A percentile compares a stretch with the other conserved stretches of the same genome.
These are phyloP conservation scores for Plasmodium berghei DNA, from an alignment of 169 alveolate genomes.

Conservation along the genomic window DNA sequence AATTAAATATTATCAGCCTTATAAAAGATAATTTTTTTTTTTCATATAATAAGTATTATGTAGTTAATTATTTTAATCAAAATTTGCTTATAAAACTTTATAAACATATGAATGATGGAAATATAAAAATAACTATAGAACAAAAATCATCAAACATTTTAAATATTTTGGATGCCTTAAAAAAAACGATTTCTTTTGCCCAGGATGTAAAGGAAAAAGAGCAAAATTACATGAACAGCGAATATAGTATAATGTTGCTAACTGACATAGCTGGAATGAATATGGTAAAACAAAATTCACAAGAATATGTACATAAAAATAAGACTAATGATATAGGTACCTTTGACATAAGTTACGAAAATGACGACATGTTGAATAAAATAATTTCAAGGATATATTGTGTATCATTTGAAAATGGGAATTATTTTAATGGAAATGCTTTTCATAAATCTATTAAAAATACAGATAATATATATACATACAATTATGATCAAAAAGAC, in stretches of 20 bases:
- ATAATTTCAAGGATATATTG: slow-evolving; percentile 46
- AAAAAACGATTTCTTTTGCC: slow-evolving; percentile 44
- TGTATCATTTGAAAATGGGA: slow-evolving; percentile 47
- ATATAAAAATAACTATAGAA: slow-evolving; percentile 27
- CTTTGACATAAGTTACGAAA: slow-evolving; percentile 13
- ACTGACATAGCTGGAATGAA: slow-evolving; percentile 33
- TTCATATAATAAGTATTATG: slow-evolving; percentile 24
- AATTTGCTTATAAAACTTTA: slow-evolving; percentile 25
- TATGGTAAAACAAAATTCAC: neutral
- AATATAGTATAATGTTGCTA: slow-evolving; percentile 43
- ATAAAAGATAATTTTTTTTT: slow-evolving; percentile 17
- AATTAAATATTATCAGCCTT: neutral
- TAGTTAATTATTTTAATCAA: slow-evolving; percentile 27
- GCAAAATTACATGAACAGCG: slow-evolving; percentile 26
- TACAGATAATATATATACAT: slow-evolving; percentile 20
- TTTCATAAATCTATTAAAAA: slow-evolving; percentile 39
- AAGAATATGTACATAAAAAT: neutral
- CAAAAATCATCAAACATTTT: slow-evolving; percentile 36
- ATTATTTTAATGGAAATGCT: slow-evolving; percentile 2
- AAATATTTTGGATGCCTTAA: slow-evolving; percentile 34
- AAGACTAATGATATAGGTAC: neutral
- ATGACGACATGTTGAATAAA: slow-evolving; percentile 20
- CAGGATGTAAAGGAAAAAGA: slow-evolving; percentile 26
- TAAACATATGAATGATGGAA: slow-evolving; percentile 18
- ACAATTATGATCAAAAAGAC: slow-evolving; percentile 15